Evolutionary conservation across 2,329 filamentous ascomycete genomes (phyloP).

Genomic region (Paramyrothecium roridum): DNA sequence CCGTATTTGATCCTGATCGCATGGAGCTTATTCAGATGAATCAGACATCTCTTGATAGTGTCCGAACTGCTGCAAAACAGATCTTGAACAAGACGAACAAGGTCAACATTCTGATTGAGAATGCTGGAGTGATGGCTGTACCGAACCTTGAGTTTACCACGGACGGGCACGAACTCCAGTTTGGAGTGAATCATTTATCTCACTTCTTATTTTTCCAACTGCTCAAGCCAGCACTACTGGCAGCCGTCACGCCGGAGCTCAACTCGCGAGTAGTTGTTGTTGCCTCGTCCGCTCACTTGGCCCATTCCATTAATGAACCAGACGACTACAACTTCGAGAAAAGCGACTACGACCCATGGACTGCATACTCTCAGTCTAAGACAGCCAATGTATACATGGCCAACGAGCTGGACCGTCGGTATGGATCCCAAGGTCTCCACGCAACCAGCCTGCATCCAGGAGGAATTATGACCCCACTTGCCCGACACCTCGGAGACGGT

Average conservation of each 20-base stretch:
- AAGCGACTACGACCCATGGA: conserved; percentile 18
- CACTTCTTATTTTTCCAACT: conserved; percentile 12
- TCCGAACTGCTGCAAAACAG: conserved; percentile 18
- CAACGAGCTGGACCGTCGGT: conserved; percentile 45
- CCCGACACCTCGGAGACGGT: not conserved
- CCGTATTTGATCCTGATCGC: conserved; percentile 6
- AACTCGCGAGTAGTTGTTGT: conserved; percentile 6
- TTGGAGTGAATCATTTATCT: conserved; percentile 11
- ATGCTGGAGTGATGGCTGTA: conserved; percentile 16
- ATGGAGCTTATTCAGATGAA: conserved; percentile 31
- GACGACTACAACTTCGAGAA: conserved; percentile 14
- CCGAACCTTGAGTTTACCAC: conserved; percentile 4
- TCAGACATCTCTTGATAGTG: conserved; percentile 22
- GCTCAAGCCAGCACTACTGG: conserved; percentile 4
- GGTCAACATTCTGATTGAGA: conserved; percentile 17
- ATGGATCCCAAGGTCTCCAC: conserved; percentile 36
- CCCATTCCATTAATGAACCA: not conserved
- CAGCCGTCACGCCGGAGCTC: not conserved
- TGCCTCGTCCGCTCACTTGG: not conserved
- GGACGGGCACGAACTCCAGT: conserved; percentile 13
- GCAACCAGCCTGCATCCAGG: conserved; percentile 6
- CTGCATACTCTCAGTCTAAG: conserved; percentile 45
- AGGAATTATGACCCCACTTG: not conserved
- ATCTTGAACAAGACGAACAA: conserved; percentile 7
- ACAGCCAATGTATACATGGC: conserved; percentile 48